Percentiles rank a stretch among this genome's conserved stretches.
phyloP scores from a whole-genome alignment of 1,284 basidiomycete genomes.

The Leccinum subrobustum region DNA sequence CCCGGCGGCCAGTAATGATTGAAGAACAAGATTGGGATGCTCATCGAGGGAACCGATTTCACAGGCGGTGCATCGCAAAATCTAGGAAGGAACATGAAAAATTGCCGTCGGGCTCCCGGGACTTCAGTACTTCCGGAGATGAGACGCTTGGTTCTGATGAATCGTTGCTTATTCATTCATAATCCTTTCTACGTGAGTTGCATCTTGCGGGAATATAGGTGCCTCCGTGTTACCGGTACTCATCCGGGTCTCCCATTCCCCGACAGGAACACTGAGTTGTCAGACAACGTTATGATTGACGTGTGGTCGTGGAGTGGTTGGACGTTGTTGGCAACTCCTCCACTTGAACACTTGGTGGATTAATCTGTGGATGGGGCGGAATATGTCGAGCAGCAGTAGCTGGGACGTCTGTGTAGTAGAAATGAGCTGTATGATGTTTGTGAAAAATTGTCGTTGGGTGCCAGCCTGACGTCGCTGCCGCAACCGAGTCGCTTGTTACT shows the following conservation, averaged over 20 bases:
- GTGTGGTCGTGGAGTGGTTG: conserved; percentile 1
- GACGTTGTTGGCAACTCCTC: neutral
- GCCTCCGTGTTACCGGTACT: neutral
- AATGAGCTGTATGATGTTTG: conserved; percentile 14
- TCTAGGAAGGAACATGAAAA: conserved; percentile 11
- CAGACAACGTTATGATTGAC: conserved; percentile 11
- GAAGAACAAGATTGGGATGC: conserved; percentile 64
- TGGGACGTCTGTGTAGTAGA: conserved; percentile 13
- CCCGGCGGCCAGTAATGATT: conserved; percentile 70
- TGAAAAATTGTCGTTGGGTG: conserved; percentile 27
- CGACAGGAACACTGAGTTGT: neutral
- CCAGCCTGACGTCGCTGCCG: conserved; percentile 14
- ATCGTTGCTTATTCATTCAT: conserved; percentile 5
- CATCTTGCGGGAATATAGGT: neutral
- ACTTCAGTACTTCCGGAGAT: neutral
- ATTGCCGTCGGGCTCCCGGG: neutral
- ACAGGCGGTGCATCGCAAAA: conserved; percentile 40
- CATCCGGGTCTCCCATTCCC: neutral
- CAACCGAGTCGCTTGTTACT: conserved; percentile 24
- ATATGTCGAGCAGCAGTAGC: conserved; percentile 15
- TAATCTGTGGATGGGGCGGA: neutral
- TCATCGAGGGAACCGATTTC: conserved; percentile 62
- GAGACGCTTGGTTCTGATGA: conserved; percentile 1
- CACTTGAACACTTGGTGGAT: neutral
- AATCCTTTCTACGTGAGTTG: conserved; percentile 15